These are phyloP conservation scores for Vachellia pachyceras DNA, from an alignment of 306 rosid genomes.

Conservation along the genomic window DNA sequence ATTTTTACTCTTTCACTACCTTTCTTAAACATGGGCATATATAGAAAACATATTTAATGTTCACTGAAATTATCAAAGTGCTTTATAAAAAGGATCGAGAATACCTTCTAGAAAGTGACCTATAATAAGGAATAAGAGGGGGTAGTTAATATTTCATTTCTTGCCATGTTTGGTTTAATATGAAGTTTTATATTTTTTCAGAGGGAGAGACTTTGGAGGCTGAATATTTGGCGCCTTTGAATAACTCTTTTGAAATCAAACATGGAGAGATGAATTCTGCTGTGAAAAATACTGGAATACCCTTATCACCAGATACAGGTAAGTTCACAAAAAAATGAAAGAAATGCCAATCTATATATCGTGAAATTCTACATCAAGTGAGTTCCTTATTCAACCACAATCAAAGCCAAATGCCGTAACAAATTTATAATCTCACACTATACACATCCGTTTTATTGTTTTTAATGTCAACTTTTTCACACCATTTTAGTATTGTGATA, in stretches of 20 bases:
- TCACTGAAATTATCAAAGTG: too few species aligned
- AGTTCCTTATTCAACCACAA: too few species aligned
- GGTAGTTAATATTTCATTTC: background rate
- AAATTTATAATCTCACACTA: background rate
- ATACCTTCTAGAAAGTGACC: too few species aligned
- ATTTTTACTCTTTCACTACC: too few species aligned
- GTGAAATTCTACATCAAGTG: background rate
- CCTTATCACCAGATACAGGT: slow-evolving; percentile 37
- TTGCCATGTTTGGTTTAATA: background rate
- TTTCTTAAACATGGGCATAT: too few species aligned
- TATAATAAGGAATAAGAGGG: too few species aligned
- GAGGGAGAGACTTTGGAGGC: background rate
- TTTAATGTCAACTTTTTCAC: too few species aligned
- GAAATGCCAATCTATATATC: background rate
- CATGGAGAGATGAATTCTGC: slow-evolving; percentile 27
- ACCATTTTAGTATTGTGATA: too few species aligned
- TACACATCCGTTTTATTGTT: background rate
- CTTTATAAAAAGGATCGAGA: too few species aligned
- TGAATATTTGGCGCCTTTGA: slow-evolving; percentile 34
- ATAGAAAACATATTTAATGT: too few species aligned
- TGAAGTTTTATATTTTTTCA: too few species aligned
- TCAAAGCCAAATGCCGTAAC: too few species aligned
- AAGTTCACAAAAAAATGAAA: background rate
- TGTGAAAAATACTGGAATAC: slow-evolving; percentile 32
- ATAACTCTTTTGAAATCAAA: slow-evolving; percentile 24